Conservation (phyloP, 2,329 filamentous ascomycete genomes). For the Simplicillium sp. region DNA sequence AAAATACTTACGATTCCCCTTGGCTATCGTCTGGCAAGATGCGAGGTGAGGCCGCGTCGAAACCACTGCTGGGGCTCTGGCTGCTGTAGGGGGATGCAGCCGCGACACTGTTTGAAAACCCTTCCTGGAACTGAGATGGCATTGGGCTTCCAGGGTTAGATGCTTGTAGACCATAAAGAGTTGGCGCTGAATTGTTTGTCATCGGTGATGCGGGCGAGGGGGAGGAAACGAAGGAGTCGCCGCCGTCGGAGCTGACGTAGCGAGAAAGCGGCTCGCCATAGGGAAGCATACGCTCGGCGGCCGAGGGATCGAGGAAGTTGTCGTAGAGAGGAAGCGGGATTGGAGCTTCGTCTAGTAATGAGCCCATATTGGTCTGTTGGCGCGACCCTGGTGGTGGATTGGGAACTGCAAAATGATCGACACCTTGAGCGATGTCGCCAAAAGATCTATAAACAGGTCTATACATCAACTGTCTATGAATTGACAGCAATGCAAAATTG, state of each 20-base stretch:
- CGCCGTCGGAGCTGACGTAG: constrained; percentile 19
- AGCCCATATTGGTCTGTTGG: neutral
- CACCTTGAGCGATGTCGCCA: too few relatives aligned
- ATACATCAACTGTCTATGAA: too few relatives aligned
- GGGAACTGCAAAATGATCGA: too few relatives aligned
- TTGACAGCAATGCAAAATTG: too few relatives aligned
- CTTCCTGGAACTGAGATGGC: constrained; percentile 5
- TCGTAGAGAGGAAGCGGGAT: neutral
- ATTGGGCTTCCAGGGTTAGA: constrained; percentile 5
- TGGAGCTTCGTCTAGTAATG: neutral
- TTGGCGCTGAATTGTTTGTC: constrained; percentile 5
- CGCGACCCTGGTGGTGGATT: too few relatives aligned
- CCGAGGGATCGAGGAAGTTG: neutral
- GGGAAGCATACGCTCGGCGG: constrained; percentile 2
- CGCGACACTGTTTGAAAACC: constrained; percentile 2
- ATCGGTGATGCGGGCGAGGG: constrained; percentile 17
- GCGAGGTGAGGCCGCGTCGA: constrained; percentile 8
- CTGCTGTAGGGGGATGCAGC: constrained; percentile 8
- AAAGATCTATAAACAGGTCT: too few relatives aligned
- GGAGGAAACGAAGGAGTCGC: constrained; percentile 14
- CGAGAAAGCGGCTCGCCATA: constrained; percentile 13
- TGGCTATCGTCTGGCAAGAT: constrained; percentile 6
- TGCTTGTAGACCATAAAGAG: constrained; percentile 10
- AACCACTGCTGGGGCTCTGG: constrained; percentile 9
- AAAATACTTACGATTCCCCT: constrained; percentile 6